These are phyloP conservation scores for Phytophthora chlamydospora DNA, from an alignment of 352 stramenopile species.

Conservation along the genomic window DNA sequence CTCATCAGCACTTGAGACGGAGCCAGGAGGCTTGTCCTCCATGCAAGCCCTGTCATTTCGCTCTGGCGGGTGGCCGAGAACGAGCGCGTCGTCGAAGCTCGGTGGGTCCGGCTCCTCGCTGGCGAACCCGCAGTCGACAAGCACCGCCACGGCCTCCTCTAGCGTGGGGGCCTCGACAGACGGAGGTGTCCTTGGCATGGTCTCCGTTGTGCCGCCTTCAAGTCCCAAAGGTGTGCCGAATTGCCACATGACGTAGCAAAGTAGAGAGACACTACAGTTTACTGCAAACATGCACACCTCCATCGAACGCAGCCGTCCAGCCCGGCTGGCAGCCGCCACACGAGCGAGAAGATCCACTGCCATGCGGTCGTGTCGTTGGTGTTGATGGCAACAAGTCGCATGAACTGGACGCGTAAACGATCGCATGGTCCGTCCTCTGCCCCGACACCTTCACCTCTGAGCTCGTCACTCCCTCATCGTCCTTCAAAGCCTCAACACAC, in stretches of 20 bases:
- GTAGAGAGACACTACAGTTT: no score
- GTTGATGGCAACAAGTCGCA: no score
- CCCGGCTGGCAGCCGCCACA: no score
- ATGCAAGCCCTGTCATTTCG: not conserved
- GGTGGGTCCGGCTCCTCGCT: not conserved
- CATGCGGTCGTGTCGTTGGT: no score
- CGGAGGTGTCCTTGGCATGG: not conserved
- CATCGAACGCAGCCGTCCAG: no score
- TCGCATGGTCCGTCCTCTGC: no score
- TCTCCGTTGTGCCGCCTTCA: conserved; percentile 4
- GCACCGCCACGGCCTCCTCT: conserved; percentile 1
- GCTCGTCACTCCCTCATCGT: conserved; percentile 21
- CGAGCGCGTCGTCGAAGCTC: not conserved
- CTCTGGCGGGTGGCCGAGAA: not conserved
- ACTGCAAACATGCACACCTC: no score
- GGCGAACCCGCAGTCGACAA: conserved; percentile 5
- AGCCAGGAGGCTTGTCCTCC: no score
- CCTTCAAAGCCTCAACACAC: not conserved
- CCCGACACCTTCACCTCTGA: not conserved
- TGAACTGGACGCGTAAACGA: no score
- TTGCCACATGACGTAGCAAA: no score
- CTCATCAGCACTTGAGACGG: conserved; percentile 3
- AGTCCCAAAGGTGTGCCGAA: no score
- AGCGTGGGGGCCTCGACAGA: not conserved
- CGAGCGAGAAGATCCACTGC: no score